Conservation (phyloP, 116 monocot species). For the Cymodocea nodosa region DNA sequence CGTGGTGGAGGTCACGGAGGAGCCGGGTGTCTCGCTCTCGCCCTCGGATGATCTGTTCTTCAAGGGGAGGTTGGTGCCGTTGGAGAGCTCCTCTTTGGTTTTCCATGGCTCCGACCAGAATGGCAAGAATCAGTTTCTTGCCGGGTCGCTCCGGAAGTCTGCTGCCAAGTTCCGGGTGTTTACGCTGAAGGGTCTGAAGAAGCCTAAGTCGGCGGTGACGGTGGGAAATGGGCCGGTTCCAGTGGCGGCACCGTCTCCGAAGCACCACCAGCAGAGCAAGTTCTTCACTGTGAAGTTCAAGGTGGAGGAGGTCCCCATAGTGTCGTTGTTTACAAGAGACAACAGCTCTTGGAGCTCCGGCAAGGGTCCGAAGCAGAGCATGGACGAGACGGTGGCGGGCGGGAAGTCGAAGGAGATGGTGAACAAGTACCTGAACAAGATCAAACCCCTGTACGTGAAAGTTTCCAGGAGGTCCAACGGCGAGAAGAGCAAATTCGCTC, state of each 20-base stretch:
- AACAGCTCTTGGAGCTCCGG: slow-evolving; percentile 22
- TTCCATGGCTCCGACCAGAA: background rate
- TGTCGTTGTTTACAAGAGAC: slow-evolving; percentile 46
- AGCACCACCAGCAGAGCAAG: slow-evolving; percentile 10
- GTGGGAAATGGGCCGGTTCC: background rate
- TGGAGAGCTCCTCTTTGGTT: slow-evolving; percentile 6
- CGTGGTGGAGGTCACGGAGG: slow-evolving; percentile 9
- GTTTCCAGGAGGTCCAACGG: slow-evolving; percentile 34
- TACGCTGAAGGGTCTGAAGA: slow-evolving; percentile 28
- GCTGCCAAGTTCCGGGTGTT: slow-evolving; percentile 47
- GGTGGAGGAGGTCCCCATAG: slow-evolving; percentile 39
- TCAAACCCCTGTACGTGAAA: slow-evolving; percentile 67
- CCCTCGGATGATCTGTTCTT: slow-evolving; percentile 36
- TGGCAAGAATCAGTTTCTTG: slow-evolving; percentile 12
- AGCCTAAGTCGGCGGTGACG: slow-evolving; percentile 11
- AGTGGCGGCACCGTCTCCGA: background rate
- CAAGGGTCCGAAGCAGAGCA: slow-evolving; percentile 10
- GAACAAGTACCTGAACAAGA: slow-evolving; percentile 70
- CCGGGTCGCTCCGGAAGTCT: slow-evolving; percentile 26
- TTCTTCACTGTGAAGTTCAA: slow-evolving; percentile 38
- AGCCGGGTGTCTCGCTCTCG: slow-evolving; percentile 15
- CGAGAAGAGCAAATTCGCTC: slow-evolving; percentile 22
- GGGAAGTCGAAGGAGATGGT: slow-evolving; percentile 37
- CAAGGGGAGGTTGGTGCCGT: slow-evolving; percentile 13
- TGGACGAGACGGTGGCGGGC: slow-evolving; percentile 11